Evolutionary conservation across 2,329 filamentous ascomycete genomes (phyloP), one percentile per base, ranked within the genome.

Genomic region (Beauveria australis): DNA sequence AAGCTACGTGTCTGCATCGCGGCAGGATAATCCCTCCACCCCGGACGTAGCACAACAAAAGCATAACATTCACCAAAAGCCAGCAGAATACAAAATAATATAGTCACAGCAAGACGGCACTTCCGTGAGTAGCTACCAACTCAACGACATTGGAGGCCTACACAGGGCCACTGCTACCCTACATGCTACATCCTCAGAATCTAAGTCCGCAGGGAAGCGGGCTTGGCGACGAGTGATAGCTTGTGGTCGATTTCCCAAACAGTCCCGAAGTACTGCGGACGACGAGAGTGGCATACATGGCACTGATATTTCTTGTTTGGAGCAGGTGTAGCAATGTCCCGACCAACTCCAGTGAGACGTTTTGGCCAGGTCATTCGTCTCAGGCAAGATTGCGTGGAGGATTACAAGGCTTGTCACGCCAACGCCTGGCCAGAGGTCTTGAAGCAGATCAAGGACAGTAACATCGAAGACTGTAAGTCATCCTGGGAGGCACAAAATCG

Each of bases 401-500:
- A 85, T 65, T 93, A 92, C 76, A 92, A 90, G 71, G 80, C 86
- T 67, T 86, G 84, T 64, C 89, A 92, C 69, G 85, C 84, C 7
- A 80, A 79, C 5, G 88, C 91, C 0, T 93, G 89, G 89, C 89
- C 89, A 6, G 87, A 89, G 66, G 89, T 94, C 1, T 74, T 90
- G 40, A 80, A 84, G 71, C 87, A 91, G 74, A 92, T 93, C 68
- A 85, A 86, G 70, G 83, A 86, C 46, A 89, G 86, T 71, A 88
- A 89, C 65, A 89, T 93, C 62, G 75, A 79, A 63, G 89, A 93
- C 69, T 93, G 85, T 87, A 74, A 63, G 79, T 73, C 53, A 26
- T 14, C 3, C 5, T 14, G 16, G 5, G 41, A 14, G n/a, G 22
- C 41, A n/a, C 22, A 30, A 22, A 5, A 33, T 28, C 22, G 5